A percentile compares a stretch with the other conserved stretches of the same genome.
phyloP scores from a whole-genome alignment of 2,329 filamentous ascomycete genomes.

The Blastomyces silverae region DNA sequence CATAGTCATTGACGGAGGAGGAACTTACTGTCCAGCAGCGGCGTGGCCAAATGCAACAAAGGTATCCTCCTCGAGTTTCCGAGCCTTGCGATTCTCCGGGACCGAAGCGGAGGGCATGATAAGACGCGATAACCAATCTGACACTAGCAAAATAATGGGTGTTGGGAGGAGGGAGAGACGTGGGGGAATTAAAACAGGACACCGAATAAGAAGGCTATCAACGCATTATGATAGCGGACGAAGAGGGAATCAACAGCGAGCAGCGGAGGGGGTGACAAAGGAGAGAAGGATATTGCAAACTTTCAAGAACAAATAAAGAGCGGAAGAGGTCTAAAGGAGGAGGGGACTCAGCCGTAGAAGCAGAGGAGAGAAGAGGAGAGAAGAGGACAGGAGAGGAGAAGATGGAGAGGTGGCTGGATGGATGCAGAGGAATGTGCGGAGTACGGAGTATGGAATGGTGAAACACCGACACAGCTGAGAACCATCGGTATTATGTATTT shows the following conservation, averaged over 20 bases:
- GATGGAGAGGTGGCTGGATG: background rate
- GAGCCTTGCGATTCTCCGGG: slow-evolving; percentile 31
- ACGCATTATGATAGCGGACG: background rate
- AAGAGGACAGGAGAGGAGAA: background rate
- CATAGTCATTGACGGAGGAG: background rate
- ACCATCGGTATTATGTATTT: too few species aligned
- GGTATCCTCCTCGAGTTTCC: slow-evolving; percentile 34
- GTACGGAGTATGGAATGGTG: too few species aligned
- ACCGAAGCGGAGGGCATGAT: slow-evolving; percentile 32
- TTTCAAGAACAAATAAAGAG: background rate
- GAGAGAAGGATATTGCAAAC: background rate
- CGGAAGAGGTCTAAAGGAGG: background rate
- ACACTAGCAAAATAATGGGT: background rate
- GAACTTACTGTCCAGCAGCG: slow-evolving; percentile 47
- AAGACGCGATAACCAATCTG: background rate
- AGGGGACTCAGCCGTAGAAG: background rate
- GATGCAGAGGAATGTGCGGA: too few species aligned
- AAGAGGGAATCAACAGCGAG: background rate
- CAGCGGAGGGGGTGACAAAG: background rate
- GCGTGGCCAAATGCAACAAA: slow-evolving; percentile 43
- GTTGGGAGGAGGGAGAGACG: background rate
- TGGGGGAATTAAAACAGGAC: background rate
- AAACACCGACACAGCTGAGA: too few species aligned
- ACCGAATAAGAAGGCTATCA: background rate
- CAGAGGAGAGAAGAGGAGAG: background rate